These are phyloP conservation scores for Immersiella caudata DNA, from an alignment of 495 filamentous ascomycete genomes.

Conservation along the genomic window DNA sequence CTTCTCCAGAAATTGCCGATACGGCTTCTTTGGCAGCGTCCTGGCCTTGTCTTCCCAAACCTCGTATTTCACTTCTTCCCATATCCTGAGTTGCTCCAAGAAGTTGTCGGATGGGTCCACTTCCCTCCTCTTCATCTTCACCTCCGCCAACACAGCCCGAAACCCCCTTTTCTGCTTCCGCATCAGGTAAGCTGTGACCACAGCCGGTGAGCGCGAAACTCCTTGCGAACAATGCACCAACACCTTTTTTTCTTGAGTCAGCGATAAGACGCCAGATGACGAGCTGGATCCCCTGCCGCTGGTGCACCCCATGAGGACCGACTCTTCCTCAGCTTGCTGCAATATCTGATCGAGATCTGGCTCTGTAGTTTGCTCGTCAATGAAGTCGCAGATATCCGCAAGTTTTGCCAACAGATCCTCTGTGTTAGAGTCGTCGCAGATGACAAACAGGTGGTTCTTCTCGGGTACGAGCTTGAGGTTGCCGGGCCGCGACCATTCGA, in stretches of 20 bases:
- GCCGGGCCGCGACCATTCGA: constrained; percentile 26
- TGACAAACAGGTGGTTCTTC: constrained; percentile 39
- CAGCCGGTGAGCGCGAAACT: constrained; percentile 15
- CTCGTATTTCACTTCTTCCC: constrained; percentile 23
- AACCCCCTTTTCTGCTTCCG: constrained; percentile 1
- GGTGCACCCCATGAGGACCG: neutral
- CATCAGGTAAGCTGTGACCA: constrained; percentile 25
- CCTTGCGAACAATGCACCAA: constrained; percentile 21
- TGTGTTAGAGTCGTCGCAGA: constrained; percentile 41
- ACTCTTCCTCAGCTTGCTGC: neutral
- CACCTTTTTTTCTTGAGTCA: neutral
- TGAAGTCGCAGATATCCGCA: constrained; percentile 45
- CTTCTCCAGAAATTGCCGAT: constrained; percentile 8
- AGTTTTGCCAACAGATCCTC: constrained; percentile 42
- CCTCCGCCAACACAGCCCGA: neutral
- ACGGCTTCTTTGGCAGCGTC: constrained; percentile 21
- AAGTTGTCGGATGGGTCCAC: constrained; percentile 21
- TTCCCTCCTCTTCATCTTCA: constrained; percentile 1
- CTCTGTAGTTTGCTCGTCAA: constrained; percentile 27
- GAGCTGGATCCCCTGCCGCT: neutral
- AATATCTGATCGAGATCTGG: neutral
- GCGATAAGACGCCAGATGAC: neutral
- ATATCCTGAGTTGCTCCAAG: constrained; percentile 23
- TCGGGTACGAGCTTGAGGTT: constrained; percentile 38
- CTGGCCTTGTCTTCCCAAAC: constrained; percentile 23